Conservation (phyloP, 768 basidiomycete genomes). For the Tricholoma saponaceum region DNA sequence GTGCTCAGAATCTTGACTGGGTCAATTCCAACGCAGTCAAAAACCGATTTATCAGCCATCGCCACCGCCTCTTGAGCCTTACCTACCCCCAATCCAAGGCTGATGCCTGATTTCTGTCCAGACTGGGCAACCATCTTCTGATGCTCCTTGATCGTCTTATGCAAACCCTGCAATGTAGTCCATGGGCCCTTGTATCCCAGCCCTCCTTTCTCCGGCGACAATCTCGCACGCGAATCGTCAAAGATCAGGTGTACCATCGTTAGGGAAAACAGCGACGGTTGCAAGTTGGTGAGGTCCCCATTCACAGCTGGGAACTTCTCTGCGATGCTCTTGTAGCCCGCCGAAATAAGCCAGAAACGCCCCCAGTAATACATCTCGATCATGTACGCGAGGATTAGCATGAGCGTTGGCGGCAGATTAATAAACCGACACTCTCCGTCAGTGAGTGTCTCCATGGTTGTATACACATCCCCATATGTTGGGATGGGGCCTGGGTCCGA, state of each 20-base stretch:
- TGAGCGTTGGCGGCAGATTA: constrained; percentile 51
- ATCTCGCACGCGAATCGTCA: constrained; percentile 61
- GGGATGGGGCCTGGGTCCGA: constrained; percentile 62
- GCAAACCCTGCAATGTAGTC: constrained; percentile 55
- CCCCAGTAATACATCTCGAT: constrained; percentile 53
- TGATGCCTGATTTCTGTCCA: constrained; percentile 42
- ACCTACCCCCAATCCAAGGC: constrained; percentile 34
- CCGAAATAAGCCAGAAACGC: constrained; percentile 35
- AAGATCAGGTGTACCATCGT: constrained; percentile 54
- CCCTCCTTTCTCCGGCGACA: constrained; percentile 51
- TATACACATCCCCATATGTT: constrained; percentile 62
- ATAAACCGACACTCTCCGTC: constrained; percentile 56
- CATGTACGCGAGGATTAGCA: constrained; percentile 59
- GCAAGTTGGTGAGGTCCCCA: constrained; percentile 50
- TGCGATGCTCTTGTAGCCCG: constrained; percentile 26
- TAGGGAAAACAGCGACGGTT: constrained; percentile 55
- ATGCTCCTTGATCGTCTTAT: constrained; percentile 51
- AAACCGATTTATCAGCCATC: constrained; percentile 24
- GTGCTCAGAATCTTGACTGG: constrained; percentile 23
- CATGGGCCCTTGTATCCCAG: constrained; percentile 59
- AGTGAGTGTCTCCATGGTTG: constrained; percentile 48
- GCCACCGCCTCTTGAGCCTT: constrained; percentile 24
- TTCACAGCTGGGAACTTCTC: constrained; percentile 39
- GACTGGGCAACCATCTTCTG: constrained; percentile 31
- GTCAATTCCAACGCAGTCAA: constrained; percentile 22